These are phyloP conservation scores for Apophysomyces trapeziformis DNA, from an alignment of 371 early-diverging fungal species.

Conservation along the genomic window DNA sequence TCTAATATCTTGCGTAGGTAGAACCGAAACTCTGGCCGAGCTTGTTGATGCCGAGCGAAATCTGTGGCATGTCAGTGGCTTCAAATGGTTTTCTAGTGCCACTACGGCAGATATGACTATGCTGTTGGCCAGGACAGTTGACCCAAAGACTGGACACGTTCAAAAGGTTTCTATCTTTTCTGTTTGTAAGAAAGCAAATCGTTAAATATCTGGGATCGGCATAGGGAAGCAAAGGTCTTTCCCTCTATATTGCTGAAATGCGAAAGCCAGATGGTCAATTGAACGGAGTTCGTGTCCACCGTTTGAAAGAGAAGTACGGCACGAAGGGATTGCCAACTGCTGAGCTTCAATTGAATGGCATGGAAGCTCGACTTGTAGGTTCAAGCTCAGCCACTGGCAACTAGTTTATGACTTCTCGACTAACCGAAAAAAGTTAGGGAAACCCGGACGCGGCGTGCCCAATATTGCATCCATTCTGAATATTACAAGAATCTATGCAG, in stretches of 20 bases:
- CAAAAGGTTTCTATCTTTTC: conserved; percentile 17
- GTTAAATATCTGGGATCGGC: background rate
- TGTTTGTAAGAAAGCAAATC: background rate
- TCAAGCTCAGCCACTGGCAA: background rate
- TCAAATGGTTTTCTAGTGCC: conserved; percentile 78
- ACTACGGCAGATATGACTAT: conserved; percentile 73
- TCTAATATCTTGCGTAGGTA: conserved; percentile 1
- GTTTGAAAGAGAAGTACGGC: conserved; percentile 71
- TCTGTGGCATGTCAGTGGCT: conserved; percentile 62
- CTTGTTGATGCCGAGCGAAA: conserved; percentile 39
- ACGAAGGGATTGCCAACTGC: conserved; percentile 77
- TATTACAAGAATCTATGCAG: conserved; percentile 68
- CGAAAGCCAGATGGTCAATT: conserved; percentile 55
- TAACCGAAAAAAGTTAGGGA: conserved; percentile 38
- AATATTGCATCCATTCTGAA: conserved; percentile 67
- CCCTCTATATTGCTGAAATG: conserved; percentile 64
- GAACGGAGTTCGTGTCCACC: conserved; percentile 66
- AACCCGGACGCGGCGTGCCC: conserved; percentile 59
- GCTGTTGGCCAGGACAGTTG: conserved; percentile 62
- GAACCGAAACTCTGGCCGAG: conserved; percentile 59
- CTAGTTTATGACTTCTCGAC: background rate
- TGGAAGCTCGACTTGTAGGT: conserved; percentile 59
- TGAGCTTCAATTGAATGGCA: conserved; percentile 62
- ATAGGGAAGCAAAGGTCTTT: conserved; percentile 61
- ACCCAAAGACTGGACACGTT: conserved; percentile 43